A percentile compares a stretch with the other conserved stretches of the same genome.
Conservation (phyloP, 495 filamentous ascomycete species). For the Gamarada debralockiae region DNA sequence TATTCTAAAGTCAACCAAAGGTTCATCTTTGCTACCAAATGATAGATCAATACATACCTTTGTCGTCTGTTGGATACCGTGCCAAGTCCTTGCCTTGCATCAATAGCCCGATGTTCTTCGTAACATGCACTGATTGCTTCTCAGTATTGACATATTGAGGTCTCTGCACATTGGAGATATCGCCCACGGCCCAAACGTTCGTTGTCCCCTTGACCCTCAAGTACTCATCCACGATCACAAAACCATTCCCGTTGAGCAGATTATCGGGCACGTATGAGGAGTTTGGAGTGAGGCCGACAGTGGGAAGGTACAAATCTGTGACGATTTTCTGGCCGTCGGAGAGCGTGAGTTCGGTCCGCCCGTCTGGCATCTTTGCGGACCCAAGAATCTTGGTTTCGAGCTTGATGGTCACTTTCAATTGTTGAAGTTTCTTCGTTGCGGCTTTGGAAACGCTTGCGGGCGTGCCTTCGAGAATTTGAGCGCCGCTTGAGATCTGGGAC, state of each 20-base stretch:
- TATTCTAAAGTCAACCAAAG: not conserved
- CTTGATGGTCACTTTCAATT: conserved; percentile 27
- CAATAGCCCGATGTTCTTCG: conserved; percentile 17
- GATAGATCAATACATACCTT: not conserved
- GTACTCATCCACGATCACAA: conserved; percentile 30
- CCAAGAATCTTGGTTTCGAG: conserved; percentile 10
- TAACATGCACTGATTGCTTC: conserved; percentile 14
- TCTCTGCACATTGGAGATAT: conserved; percentile 22
- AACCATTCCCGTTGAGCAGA: conserved; percentile 30
- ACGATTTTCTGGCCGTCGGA: conserved; percentile 20
- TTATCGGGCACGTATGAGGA: conserved; percentile 29
- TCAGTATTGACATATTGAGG: conserved; percentile 7
- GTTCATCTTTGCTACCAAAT: conserved; percentile 34
- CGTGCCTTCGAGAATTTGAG: conserved; percentile 43
- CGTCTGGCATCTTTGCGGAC: conserved; percentile 12
- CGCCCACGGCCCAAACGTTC: conserved; percentile 40
- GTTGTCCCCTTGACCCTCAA: conserved; percentile 31
- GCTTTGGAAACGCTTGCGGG: conserved; percentile 26
- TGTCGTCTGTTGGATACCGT: conserved; percentile 30
- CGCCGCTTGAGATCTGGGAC: conserved; percentile 18
- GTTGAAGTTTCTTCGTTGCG: conserved; percentile 29
- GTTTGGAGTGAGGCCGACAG: conserved; percentile 38
- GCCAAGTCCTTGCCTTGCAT: conserved; percentile 29
- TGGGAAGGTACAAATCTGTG: conserved; percentile 38
- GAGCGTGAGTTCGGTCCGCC: conserved; percentile 24